Evolutionary conservation across 1,284 basidiomycete species (phyloP), one percentile per base, ranked within the genome.

Genomic region (Trichosporon inkin): DNA sequence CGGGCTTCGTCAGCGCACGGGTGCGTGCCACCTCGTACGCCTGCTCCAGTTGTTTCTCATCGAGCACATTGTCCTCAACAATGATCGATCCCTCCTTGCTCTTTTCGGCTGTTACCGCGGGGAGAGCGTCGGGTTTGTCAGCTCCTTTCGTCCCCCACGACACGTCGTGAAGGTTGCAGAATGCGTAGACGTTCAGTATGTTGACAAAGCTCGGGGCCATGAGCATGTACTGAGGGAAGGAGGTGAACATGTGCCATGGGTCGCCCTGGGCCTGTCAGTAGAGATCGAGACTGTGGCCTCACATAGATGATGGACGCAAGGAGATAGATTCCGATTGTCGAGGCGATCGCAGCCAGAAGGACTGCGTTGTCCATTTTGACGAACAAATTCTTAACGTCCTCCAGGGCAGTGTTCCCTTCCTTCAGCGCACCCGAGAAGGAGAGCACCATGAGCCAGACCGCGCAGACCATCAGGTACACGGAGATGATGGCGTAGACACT

Each of bases 171-270:
- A 93, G 80, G 78, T 94, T 95, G 78, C 92, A 96, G 82, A 97
- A 98, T 0, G 92, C 92, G 72, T 96, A 97, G 35, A 95, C 90
- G 77, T 96, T 96, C 68, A 98, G 84, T 28, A 96, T 87, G 72
- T 96, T 97, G 53, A 88, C 92, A 80, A 95, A 94, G 68, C 88
- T 91, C 0, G 90, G 90, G 16, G 92, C 93, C 56, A 96, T 78
- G 65, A 87, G 85, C 67, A 96, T 80, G 76, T 96, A 98, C 77
- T 96, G 94, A 67, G 88, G 82, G 83, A 97, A 94, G 71, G 90
- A 93, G n/a, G 90, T 92, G 77, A 95, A 85, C 88, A 99, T 90
- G 76, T 98, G 94, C 94, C 94, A 97, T 6, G 94, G 94, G 79
- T 98, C 94, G 62, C 89, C 85, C 88, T 92, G 38, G 7, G n/a